These are phyloP conservation scores for Syzygium malaccense DNA, from an alignment of 441 rosid species.

Conservation along the genomic window DNA sequence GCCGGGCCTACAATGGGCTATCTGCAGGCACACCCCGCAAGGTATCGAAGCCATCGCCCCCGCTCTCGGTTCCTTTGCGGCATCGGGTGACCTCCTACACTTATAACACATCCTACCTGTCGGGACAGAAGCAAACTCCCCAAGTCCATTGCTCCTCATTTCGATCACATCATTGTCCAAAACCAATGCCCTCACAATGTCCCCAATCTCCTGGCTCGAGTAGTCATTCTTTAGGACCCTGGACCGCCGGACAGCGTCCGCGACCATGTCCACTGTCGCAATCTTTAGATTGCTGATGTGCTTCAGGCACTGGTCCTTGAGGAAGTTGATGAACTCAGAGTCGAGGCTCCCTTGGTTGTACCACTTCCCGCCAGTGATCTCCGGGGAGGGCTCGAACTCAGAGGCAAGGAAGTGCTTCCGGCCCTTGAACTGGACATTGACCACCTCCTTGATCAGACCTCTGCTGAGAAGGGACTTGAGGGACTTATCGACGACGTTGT, in stretches of 20 bases:
- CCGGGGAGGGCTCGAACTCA: conserved; percentile 61
- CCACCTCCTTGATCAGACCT: conserved; percentile 53
- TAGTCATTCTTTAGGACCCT: conserved; percentile 18
- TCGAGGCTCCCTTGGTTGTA: conserved; percentile 57
- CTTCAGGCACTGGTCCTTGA: conserved; percentile 30
- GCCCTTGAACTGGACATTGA: conserved; percentile 47
- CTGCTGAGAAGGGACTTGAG: conserved; percentile 35
- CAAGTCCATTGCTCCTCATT: conserved; percentile 53
- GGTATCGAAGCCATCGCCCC: conserved; percentile 69
- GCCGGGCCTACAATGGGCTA: conserved; percentile 45
- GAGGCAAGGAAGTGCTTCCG: conserved; percentile 45
- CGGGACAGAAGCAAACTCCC: conserved; percentile 39
- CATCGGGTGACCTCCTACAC: conserved; percentile 9
- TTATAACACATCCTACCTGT: conserved; percentile 47
- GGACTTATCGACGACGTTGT: conserved; percentile 23
- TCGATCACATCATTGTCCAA: conserved; percentile 55
- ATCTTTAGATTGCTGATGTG: conserved; percentile 22
- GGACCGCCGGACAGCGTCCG: conserved; percentile 15
- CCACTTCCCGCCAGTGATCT: conserved; percentile 77
- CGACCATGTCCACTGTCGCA: conserved; percentile 43
- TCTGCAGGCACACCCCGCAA: conserved; percentile 76
- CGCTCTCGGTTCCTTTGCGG: conserved; percentile 19
- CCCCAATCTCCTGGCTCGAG: conserved; percentile 36
- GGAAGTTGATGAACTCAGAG: conserved; percentile 22
- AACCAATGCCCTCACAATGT: conserved; percentile 52